phyloP scores from a whole-genome alignment of 129 eudicot genomes.

The Chrysanthemum lavandulifolium region DNA sequence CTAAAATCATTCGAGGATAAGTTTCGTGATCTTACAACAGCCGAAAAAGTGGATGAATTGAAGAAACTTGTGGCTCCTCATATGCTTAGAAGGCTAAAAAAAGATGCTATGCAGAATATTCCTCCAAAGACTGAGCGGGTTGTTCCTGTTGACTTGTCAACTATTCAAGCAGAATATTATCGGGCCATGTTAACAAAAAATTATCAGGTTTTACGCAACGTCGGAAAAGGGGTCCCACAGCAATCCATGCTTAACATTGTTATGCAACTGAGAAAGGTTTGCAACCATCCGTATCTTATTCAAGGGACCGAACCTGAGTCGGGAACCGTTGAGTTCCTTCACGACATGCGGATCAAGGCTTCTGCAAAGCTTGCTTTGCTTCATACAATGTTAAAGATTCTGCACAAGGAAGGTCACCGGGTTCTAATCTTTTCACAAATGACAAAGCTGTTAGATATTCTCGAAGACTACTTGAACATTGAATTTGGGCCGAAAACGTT shows the following conservation, averaged over 20 bases:
- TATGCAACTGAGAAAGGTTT: constrained; percentile 90
- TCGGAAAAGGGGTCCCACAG: constrained; percentile 81
- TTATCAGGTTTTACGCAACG: constrained; percentile 78
- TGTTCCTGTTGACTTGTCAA: constrained; percentile 95
- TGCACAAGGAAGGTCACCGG: constrained; percentile 80
- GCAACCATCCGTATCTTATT: constrained; percentile 96
- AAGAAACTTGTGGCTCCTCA: constrained; percentile 96
- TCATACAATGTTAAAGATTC: constrained; percentile 84
- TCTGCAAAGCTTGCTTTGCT: constrained; percentile 81
- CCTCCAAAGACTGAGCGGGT: constrained; percentile 94
- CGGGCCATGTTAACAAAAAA: constrained; percentile 96
- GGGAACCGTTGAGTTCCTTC: constrained; percentile 79
- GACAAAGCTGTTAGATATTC: constrained; percentile 95
- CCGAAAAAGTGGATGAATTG: constrained; percentile 88
- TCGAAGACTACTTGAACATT: constrained; percentile 79
- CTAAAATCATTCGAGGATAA: constrained; percentile 84
- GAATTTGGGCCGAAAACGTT: constrained; percentile 88
- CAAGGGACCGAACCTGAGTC: constrained; percentile 98
- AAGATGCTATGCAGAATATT: constrained; percentile 91
- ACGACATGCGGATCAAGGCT: constrained; percentile 96
- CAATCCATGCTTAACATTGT: constrained; percentile 95
- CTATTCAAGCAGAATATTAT: constrained; percentile 94
- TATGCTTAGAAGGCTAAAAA: constrained; percentile 95
- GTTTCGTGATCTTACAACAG: constrained; percentile 80
- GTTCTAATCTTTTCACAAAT: constrained; percentile 94